Base-by-base conservation (phyloP, 2,329 filamentous ascomycete genomes). In the Knoxdaviesia proteae region DNA sequence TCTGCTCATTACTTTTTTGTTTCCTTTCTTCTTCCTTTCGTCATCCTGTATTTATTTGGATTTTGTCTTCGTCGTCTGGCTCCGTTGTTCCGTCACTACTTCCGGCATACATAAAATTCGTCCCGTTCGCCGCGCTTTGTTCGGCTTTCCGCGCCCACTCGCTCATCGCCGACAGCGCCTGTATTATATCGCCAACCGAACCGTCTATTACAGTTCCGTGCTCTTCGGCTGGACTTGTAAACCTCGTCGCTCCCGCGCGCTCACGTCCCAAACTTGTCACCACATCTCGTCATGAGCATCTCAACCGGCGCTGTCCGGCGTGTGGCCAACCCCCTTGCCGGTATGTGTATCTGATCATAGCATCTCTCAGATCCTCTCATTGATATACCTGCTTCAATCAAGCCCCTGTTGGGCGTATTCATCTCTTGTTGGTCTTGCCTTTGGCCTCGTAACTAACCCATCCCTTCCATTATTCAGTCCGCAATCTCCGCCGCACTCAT, bases 241-340 rank as follows among this genome's bases (percentile, higher is more conserved):
- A 20, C 20, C 20, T 20, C 20, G 2, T 20, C 20, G 20, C 20
- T 3, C 20, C 20, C 20, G 20, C 20, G 20, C 20, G 2, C 20
- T 20, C 20, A 20, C 20, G 20, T 20, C 20, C 20, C 20, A 20
- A 20, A 20, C 20, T 20, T 3, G 20, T 20, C 20, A 20, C 20
- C 20, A 20, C 20, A 20, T 20, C 20, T 42, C 35, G 43, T 34
- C 42, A 46, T 46, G 45, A 46, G 45, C 39, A 37, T 42, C 20
- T 42, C 42, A 20, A 41, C 39, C 39, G 36, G 42, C 33, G 45
- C 44, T 39, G 42, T 42, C 40, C 45, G 42, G 34, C 42, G 45
- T 32, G 41, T 40, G 34, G 38, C 38, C 36, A 43, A 42, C 40
- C 45, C 45, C 36, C 10, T 46, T 11, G 32, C 41, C 32, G 36